phyloP scores from a whole-genome alignment of 805 yeast species.

The Isabelozyma gotoi region DNA sequence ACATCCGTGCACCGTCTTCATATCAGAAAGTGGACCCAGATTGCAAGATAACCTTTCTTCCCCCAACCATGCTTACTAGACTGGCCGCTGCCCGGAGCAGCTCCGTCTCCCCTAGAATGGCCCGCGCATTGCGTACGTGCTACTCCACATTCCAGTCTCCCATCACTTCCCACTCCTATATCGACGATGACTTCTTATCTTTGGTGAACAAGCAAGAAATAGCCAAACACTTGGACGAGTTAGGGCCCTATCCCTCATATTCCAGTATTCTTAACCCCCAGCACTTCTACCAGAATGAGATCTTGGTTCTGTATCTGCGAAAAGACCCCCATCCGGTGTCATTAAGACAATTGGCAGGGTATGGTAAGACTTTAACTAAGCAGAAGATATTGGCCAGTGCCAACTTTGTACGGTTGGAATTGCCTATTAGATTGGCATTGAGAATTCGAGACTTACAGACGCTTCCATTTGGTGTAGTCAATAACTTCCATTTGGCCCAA shows the following conservation, averaged over 20 bases:
- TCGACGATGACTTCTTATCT: constrained; percentile 35
- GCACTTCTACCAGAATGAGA: constrained; percentile 84
- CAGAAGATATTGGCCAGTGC: constrained; percentile 82
- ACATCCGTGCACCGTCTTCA: no score
- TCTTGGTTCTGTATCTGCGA: constrained; percentile 59
- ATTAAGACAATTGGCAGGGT: constrained; percentile 84
- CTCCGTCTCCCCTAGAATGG: no score
- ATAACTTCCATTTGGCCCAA: constrained; percentile 81
- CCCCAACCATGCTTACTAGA: not conserved
- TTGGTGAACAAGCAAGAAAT: constrained; percentile 26
- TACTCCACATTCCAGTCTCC: constrained; percentile 1
- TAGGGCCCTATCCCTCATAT: constrained; percentile 43
- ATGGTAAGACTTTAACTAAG: constrained; percentile 74
- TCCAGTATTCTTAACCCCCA: constrained; percentile 51
- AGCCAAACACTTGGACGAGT: constrained; percentile 27
- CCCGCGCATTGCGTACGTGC: no score
- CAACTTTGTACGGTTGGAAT: constrained; percentile 81
- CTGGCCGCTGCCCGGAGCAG: no score
- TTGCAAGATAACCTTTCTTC: no score
- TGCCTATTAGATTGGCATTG: constrained; percentile 81
- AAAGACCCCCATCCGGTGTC: constrained; percentile 86
- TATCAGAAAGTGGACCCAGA: no score
- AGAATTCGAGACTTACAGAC: constrained; percentile 76
- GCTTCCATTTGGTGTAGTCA: constrained; percentile 79
- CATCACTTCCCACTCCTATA: constrained; percentile 29